Evolutionary conservation across 2,329 filamentous ascomycete genomes (phyloP).

Genomic region (Colletotrichum acutatum): DNA sequence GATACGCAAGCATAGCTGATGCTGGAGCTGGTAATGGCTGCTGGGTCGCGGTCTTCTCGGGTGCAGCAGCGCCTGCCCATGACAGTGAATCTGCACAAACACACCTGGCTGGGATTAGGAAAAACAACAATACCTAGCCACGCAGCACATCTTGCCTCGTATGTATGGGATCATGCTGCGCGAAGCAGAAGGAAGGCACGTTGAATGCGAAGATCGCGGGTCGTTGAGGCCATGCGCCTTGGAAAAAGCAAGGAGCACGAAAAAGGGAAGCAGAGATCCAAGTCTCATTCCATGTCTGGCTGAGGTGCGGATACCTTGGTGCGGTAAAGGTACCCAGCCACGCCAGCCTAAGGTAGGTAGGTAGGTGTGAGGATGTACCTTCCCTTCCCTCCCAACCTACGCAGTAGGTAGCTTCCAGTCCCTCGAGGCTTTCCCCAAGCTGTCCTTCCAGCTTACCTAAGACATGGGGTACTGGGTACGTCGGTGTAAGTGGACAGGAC

Average conservation of each 20-base stretch:
- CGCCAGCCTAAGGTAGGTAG: too few species aligned
- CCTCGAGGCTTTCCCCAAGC: not conserved
- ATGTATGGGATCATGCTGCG: not conserved
- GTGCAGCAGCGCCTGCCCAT: not conserved
- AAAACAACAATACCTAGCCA: not conserved
- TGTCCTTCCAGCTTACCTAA: not conserved
- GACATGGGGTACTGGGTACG: slow-evolving; percentile 4
- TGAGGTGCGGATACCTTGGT: not conserved
- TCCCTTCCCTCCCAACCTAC: not conserved
- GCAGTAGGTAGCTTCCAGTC: not conserved
- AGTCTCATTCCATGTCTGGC: not conserved
- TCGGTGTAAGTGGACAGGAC: not conserved
- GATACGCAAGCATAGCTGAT: not conserved
- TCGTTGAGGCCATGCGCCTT: not conserved
- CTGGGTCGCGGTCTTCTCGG: not conserved
- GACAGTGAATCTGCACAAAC: not conserved
- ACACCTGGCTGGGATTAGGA: not conserved
- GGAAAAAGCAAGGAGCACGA: not conserved
- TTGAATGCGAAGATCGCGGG: not conserved
- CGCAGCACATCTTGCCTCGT: not conserved
- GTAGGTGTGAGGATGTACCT: not conserved
- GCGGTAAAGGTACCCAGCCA: not conserved
- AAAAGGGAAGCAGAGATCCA: not conserved
- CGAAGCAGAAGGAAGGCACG: not conserved
- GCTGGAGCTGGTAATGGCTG: too few species aligned